These are phyloP conservation scores for Lyophyllum atratum DNA, from an alignment of 768 basidiomycete genomes.

Conservation along the genomic window DNA sequence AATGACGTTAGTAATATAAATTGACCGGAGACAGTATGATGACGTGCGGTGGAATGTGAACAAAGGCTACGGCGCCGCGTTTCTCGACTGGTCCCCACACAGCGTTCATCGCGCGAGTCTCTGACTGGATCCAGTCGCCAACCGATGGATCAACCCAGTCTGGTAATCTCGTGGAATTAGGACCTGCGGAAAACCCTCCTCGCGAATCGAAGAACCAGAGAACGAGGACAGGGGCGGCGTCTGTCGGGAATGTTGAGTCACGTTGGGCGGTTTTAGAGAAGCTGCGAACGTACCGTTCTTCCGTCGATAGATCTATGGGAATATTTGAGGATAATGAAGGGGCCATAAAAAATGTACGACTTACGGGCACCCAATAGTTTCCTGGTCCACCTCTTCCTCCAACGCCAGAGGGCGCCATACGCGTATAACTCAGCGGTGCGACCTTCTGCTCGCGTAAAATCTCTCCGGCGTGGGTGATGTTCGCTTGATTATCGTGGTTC, in stretches of 20 bases:
- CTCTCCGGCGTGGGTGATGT: conserved; percentile 71
- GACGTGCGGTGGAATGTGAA: conserved; percentile 74
- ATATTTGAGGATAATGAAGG: neutral
- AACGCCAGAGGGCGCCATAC: conserved; percentile 57
- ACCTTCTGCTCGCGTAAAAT: conserved; percentile 61
- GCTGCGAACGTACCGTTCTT: conserved; percentile 26
- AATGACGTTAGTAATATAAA: neutral
- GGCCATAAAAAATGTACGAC: conserved; percentile 18
- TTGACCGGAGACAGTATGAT: neutral
- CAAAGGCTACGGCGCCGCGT: conserved; percentile 65
- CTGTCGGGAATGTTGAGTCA: conserved; percentile 22
- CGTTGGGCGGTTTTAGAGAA: neutral
- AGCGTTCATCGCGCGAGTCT: conserved; percentile 53
- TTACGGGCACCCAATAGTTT: conserved; percentile 79
- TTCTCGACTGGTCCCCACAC: conserved; percentile 57
- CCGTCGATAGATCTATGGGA: conserved; percentile 37
- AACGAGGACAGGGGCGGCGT: conserved; percentile 53
- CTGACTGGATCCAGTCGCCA: conserved; percentile 58
- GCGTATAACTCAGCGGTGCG: conserved; percentile 65
- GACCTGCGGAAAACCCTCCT: conserved; percentile 54
- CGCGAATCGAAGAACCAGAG: conserved; percentile 84
- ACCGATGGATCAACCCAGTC: conserved; percentile 74
- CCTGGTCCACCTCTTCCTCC: conserved; percentile 66
- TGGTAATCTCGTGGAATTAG: conserved; percentile 45
- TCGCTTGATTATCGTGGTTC: conserved; percentile 76